phyloP scores from a whole-genome alignment of 179 eudicot species.

The Silene noctiflora region DNA sequence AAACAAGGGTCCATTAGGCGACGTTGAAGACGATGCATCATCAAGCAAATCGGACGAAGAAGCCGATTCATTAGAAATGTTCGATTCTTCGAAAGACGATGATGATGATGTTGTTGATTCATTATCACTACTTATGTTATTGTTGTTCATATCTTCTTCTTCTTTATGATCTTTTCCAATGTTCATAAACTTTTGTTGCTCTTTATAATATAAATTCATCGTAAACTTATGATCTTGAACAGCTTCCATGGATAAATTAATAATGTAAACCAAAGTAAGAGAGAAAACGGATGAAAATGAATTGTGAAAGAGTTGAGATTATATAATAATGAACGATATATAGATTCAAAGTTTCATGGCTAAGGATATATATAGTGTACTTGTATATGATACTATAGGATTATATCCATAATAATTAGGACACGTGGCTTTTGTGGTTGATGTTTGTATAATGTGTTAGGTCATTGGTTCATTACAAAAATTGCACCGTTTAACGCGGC shows the following conservation, averaged over 20 bases:
- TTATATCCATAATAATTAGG: not conserved
- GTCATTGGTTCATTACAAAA: not conserved
- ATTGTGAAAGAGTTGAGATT: not conserved
- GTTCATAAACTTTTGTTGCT: conserved; percentile 13
- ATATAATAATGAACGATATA: conserved; percentile 14
- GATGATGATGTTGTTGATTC: conserved; percentile 13
- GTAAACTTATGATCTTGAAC: conserved; percentile 20
- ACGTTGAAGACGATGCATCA: conserved; percentile 32
- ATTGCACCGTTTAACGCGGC: conserved; percentile 2
- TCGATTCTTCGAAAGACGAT: conserved; percentile 21
- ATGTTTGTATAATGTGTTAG: too few species aligned
- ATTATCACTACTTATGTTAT: not conserved
- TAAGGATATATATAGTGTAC: conserved; percentile 23
- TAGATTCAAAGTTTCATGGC: conserved; percentile 23
- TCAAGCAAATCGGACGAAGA: conserved; percentile 38
- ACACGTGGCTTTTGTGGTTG: not conserved
- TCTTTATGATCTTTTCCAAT: conserved; percentile 16
- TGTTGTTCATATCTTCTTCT: conserved; percentile 16
- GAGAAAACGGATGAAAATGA: not conserved
- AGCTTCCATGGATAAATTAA: conserved; percentile 2
- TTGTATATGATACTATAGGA: too few species aligned
- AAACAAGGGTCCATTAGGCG: conserved; percentile 29
- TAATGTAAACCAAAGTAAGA: not conserved
- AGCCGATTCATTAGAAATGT: conserved; percentile 28
- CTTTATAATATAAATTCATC: conserved; percentile 18